phyloP scores from a whole-genome alignment of 1,139 yeast genomes.

The Pichia sp. region DNA sequence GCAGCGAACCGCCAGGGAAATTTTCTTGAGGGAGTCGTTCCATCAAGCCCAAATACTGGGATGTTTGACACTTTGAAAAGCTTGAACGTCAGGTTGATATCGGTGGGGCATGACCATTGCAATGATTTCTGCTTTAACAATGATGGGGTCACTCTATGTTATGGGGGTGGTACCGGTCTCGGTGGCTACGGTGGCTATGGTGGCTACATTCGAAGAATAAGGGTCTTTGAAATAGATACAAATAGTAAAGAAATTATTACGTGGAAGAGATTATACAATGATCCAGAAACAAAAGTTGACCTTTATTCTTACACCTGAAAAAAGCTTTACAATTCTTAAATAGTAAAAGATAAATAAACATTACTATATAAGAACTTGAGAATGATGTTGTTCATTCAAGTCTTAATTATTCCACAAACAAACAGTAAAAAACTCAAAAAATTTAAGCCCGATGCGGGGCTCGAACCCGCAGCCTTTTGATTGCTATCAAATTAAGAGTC shows the following conservation, averaged over 20 bases:
- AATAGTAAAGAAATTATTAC: conserved; percentile 45
- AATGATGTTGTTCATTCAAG: too few species aligned
- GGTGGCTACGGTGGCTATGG: conserved; percentile 95
- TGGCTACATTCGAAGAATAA: conserved; percentile 70
- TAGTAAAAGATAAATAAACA: neutral
- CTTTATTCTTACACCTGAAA: conserved; percentile 41
- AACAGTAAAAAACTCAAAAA: neutral
- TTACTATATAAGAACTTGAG: neutral
- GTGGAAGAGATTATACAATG: conserved; percentile 67
- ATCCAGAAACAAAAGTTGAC: conserved; percentile 51
- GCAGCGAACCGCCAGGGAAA: conserved; percentile 37
- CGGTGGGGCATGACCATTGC: conserved; percentile 93
- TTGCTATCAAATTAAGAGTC: conserved; percentile 30
- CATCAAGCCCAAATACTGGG: conserved; percentile 67
- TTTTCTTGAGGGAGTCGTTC: conserved; percentile 68
- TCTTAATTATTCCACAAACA: neutral
- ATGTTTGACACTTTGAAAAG: conserved; percentile 54
- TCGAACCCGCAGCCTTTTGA: conserved; percentile 40
- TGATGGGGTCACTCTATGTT: conserved; percentile 73
- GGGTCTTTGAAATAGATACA: conserved; percentile 66
- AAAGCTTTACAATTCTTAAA: neutral
- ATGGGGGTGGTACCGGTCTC: conserved; percentile 90
- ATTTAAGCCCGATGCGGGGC: conserved; percentile 37
- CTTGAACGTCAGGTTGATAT: conserved; percentile 64
- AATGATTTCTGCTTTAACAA: conserved; percentile 76